A percentile compares a stretch with the other conserved stretches of the same genome.
Conservation (phyloP, 805 yeast species). For the Ogataea parapolymorpha region DNA sequence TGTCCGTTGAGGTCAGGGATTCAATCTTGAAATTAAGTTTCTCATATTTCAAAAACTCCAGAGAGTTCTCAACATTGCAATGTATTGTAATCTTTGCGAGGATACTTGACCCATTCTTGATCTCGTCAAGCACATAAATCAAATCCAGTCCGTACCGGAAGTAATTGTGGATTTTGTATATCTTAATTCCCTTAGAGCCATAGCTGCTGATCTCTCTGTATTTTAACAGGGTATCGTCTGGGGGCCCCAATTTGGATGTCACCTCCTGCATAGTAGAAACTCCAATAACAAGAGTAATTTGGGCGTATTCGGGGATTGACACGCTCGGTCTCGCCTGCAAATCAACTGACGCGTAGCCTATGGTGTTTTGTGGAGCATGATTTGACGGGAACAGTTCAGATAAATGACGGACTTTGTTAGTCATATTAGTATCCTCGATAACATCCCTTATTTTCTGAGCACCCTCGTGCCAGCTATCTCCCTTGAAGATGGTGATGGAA, state of each 20-base stretch:
- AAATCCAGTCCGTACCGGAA: conserved; percentile 53
- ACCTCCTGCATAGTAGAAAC: conserved; percentile 48
- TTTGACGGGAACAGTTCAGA: no score
- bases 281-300: conserved; percentile 31
- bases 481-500: conserved; percentile 39
- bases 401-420: no score
- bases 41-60: conserved; percentile 54
- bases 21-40: conserved; percentile 36
- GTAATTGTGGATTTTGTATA: conserved; percentile 50
- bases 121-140: conserved; percentile 39
- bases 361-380: no score
- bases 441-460: conserved; percentile 3
- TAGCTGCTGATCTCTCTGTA: conserved; percentile 36
- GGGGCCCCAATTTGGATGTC: conserved; percentile 49
- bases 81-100: conserved; percentile 49
- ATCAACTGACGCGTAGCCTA: no score
- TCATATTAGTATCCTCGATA: neutral
- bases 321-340: no score
- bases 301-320: no score
- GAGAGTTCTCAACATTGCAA: conserved; percentile 49
- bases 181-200: conserved; percentile 6
- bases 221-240: conserved; percentile 45
- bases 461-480: conserved; percentile 34
- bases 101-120: conserved; percentile 30
- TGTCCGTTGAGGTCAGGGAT: neutral